Conservation (phyloP, 352 stramenopile genomes). For the Pythium rishiriense region DNA sequence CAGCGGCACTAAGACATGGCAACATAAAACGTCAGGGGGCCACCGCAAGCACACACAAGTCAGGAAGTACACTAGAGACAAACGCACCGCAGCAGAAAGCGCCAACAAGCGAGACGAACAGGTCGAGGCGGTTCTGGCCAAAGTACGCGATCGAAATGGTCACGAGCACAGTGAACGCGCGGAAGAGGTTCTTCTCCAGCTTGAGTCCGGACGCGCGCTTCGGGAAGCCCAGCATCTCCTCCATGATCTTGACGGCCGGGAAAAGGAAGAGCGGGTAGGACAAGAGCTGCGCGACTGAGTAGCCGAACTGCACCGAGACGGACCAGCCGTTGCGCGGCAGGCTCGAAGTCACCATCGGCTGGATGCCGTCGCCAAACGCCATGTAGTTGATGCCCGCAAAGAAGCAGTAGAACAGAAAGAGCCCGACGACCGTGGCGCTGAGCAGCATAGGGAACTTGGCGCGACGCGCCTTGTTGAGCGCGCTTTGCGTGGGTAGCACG, state of each 20-base stretch:
- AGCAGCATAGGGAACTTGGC: slow-evolving; percentile 65
- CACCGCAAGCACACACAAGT: background rate
- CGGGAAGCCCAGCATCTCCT: slow-evolving; percentile 80
- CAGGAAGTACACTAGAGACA: background rate
- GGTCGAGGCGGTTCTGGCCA: slow-evolving; percentile 66
- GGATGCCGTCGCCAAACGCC: slow-evolving; percentile 60
- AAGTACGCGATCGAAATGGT: slow-evolving; percentile 77
- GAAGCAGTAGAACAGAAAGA: slow-evolving; percentile 83
- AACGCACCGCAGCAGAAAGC: slow-evolving; percentile 79
- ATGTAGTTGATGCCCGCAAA: slow-evolving; percentile 83
- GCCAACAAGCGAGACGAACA: slow-evolving; percentile 83
- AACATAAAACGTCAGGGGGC: slow-evolving; percentile 11
- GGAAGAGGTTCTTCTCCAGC: slow-evolving; percentile 73
- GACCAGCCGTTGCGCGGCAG: slow-evolving; percentile 72
- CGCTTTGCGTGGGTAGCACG: slow-evolving; percentile 70
- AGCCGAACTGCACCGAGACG: slow-evolving; percentile 77
- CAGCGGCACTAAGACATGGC: slow-evolving; percentile 51
- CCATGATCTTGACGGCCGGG: slow-evolving; percentile 80
- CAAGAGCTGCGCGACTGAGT: slow-evolving; percentile 71
- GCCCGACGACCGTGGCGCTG: slow-evolving; percentile 56
- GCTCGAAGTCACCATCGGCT: slow-evolving; percentile 74
- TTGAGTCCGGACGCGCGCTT: slow-evolving; percentile 66
- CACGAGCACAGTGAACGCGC: slow-evolving; percentile 58
- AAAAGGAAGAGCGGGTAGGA: slow-evolving; percentile 84
- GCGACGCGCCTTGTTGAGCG: slow-evolving; percentile 61